These are phyloP conservation scores for Verticillium tricorpus DNA, from an alignment of 2,329 filamentous ascomycete genomes.

Conservation along the genomic window DNA sequence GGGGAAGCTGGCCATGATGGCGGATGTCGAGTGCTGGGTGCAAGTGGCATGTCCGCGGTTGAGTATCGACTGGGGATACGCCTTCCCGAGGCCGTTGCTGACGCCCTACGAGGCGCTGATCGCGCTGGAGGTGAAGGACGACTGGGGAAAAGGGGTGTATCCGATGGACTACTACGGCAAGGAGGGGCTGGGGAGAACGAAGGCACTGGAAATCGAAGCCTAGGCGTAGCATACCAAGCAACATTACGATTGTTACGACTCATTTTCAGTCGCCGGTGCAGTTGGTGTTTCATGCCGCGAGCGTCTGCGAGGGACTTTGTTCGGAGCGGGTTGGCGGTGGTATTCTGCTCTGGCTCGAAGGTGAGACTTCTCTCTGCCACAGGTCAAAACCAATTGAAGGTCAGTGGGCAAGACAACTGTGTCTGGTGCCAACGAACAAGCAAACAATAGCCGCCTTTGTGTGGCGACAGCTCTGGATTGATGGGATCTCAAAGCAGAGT, in stretches of 20 bases:
- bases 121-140: conserved; percentile 73
- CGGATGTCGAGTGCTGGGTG: conserved; percentile 94
- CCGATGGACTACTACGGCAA: conserved; percentile 98
- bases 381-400: too few relatives aligned
- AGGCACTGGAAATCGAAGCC: conserved; percentile 27
- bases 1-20: conserved; percentile 89
- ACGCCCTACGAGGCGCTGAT: conserved; percentile 95
- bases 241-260: not conserved
- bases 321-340: too few relatives aligned
- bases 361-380: too few relatives aligned
- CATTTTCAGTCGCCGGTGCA: not conserved
- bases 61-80: conserved; percentile 99
- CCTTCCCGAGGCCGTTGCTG: conserved; percentile 80
- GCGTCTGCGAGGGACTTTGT: too few relatives aligned
- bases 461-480: too few relatives aligned
- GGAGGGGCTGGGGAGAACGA: conserved; percentile 82
- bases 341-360: too few relatives aligned
- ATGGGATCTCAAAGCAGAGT: too few relatives aligned
- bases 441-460: too few relatives aligned
- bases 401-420: too few relatives aligned
- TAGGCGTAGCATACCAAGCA: not conserved
- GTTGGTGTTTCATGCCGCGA: too few relatives aligned
- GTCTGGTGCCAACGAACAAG: too few relatives aligned
- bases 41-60: conserved; percentile 95
- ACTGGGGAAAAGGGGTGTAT: conserved; percentile 74